Base-by-base conservation (phyloP, 768 basidiomycete genomes). In the Phaeotremella fagi region DNA sequence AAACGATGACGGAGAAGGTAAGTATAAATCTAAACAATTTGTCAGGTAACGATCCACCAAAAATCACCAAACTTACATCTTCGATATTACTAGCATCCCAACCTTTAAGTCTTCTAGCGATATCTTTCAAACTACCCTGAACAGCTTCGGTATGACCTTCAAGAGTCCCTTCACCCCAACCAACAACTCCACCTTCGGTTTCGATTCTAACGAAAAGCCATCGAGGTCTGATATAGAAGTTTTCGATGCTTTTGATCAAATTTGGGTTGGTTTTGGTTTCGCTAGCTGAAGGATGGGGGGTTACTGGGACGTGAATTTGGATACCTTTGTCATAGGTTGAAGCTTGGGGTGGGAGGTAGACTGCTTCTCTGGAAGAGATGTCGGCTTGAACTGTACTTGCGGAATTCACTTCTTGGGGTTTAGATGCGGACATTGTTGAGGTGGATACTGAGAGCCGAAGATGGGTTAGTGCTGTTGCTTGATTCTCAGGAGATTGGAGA, bases 181-280 rank as follows among this genome's bases (percentile, higher is more conserved):
- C 85, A 25, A 86, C 79, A 23, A 82, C 69, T 0, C 82, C 83
- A 37, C 82, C 79, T 3, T 78, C 76, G 0, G 83, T 85, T 59
- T 82, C 81, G n/a, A 86, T 79, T 6, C 84, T 79, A 24, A 86
- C 82, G 61, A 87, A 85, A 3, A 87, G 76, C 85, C 85, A 86
- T 29, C 83, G 78, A 0, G 85, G 84, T 15, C 82, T 81, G n/a
- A 86, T 77, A 55, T 83, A 82, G 73, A 87, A 86, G 52, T 59
- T 62, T 49, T 77, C 74, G 50, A 76, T 71, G 18, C 29, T 48
- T 42, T 55, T 59, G 60, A 75, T 75, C 23, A 60, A 53, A 42
- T 68, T 27, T 28, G 38, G 38, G 28, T 49, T 54, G 24, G 52
- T 54, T 38, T 52, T 52, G 29, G 57, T 25, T 7, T 42, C 28